Percentiles rank a stretch among this genome's conserved stretches.
Conservation (phyloP, 441 rosid species). For the Pelargonium myrrhifolium region DNA sequence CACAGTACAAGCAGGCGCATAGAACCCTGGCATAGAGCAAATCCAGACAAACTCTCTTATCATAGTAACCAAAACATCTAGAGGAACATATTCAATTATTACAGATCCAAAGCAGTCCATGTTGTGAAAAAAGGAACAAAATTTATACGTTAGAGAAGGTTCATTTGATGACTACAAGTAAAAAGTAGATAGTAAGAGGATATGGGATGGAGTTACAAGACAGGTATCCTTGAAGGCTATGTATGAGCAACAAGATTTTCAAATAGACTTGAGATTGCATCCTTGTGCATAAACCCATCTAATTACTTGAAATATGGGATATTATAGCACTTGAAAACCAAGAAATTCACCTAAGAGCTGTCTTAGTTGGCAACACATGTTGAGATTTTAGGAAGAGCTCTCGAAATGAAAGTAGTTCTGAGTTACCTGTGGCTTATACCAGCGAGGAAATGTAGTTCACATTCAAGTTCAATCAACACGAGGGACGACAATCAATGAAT, state of each 20-base stretch:
- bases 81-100: not conserved
- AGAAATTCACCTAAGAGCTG: too few species aligned
- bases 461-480: too few species aligned
- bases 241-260: too few species aligned
- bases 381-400: not conserved
- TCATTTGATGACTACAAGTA: not conserved
- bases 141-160: too few species aligned
- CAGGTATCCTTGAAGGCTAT: too few species aligned
- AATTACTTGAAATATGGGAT: too few species aligned
- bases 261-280: too few species aligned
- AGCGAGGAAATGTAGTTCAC: too few species aligned
- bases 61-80: not conserved
- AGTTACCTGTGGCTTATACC: too few species aligned
- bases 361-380: not conserved
- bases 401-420: not conserved
- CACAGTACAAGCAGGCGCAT: constrained; percentile 53
- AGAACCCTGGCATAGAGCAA: constrained; percentile 45
- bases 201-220: not conserved
- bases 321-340: too few species aligned
- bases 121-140: not conserved
- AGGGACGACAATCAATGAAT: too few species aligned
- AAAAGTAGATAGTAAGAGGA: not conserved
- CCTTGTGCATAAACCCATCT: too few species aligned
- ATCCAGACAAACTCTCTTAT: constrained; percentile 8
- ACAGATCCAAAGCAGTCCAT: not conserved